Conservation (phyloP, 208 protist genomes). For the Trypanosoma lewisi region DNA sequence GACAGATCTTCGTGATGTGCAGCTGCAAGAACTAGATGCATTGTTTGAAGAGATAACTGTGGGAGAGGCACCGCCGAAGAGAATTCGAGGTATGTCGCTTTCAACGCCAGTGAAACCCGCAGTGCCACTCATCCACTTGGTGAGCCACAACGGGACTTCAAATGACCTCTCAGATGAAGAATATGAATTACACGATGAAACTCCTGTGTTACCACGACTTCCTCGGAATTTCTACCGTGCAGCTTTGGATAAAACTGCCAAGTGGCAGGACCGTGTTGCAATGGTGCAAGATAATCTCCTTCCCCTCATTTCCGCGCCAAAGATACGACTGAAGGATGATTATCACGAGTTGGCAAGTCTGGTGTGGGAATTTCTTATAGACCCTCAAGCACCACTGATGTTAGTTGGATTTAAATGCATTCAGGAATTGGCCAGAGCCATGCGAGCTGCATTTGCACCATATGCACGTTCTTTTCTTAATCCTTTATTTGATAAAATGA, state of each 20-base stretch:
- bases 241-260: slow-evolving; percentile 66
- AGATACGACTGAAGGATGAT: slow-evolving; percentile 71
- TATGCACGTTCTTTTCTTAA: slow-evolving; percentile 49
- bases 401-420: slow-evolving; percentile 83
- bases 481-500: slow-evolving; percentile 85
- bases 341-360: slow-evolving; percentile 81
- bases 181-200: slow-evolving; percentile 62
- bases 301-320: slow-evolving; percentile 57
- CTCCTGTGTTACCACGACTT: slow-evolving; percentile 53
- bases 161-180: slow-evolving; percentile 48
- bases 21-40: slow-evolving; percentile 81
- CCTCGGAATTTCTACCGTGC: slow-evolving; percentile 72
- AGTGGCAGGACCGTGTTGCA: slow-evolving; percentile 75
- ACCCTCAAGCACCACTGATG: slow-evolving; percentile 86
- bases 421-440: slow-evolving; percentile 67
- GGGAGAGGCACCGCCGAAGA: slow-evolving; percentile 28
- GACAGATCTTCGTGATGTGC: slow-evolving; percentile 78
- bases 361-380: slow-evolving; percentile 67
- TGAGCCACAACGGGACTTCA: slow-evolving; percentile 8
- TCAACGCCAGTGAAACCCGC: slow-evolving; percentile 17
- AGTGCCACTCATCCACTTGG: slow-evolving; percentile 1
- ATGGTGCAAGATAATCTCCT: slow-evolving; percentile 65
- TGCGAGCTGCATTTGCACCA: slow-evolving; percentile 52
- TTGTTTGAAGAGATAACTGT: slow-evolving; percentile 50
- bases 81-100: slow-evolving; percentile 21